These are phyloP conservation scores for Curvularia spicifera DNA, from an alignment of 2,329 filamentous ascomycete species.

Conservation along the genomic window DNA sequence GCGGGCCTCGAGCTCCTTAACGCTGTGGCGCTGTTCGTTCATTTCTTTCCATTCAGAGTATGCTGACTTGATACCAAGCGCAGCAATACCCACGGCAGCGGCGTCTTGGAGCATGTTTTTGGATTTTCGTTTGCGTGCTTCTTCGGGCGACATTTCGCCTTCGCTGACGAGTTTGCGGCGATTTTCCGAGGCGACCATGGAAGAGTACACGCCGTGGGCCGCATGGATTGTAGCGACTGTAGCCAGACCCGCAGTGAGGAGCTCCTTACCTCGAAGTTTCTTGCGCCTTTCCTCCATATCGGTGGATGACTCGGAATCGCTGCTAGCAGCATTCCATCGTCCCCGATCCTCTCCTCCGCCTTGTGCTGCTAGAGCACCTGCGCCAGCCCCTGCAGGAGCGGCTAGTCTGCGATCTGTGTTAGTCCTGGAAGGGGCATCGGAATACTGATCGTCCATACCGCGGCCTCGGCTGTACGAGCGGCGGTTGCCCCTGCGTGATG, in stretches of 20 bases:
- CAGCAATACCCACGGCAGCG: constrained; percentile 70
- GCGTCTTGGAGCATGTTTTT: constrained; percentile 70
- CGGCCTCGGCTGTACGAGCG: constrained; percentile 46
- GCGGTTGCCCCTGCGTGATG: constrained; percentile 55
- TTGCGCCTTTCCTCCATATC: constrained; percentile 69
- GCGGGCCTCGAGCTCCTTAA: constrained; percentile 61
- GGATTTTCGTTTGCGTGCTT: constrained; percentile 67
- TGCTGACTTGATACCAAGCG: constrained; percentile 70
- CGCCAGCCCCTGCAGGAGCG: constrained; percentile 45
- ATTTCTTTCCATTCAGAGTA: constrained; percentile 72
- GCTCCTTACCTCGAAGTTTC: constrained; percentile 70
- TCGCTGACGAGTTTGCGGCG: constrained; percentile 65
- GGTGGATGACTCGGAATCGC: constrained; percentile 60
- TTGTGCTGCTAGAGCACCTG: constrained; percentile 42
- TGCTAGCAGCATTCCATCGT: constrained; percentile 31
- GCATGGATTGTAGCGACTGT: constrained; percentile 74
- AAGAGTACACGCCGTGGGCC: constrained; percentile 68
- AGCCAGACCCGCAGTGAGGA: constrained; percentile 69
- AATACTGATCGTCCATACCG: constrained; percentile 55
- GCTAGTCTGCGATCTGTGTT: constrained; percentile 50
- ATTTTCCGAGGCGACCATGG: constrained; percentile 68
- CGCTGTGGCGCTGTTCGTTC: constrained; percentile 65
- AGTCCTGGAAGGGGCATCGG: constrained; percentile 44
- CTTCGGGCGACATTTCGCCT: constrained; percentile 67
- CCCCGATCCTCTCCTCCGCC: constrained; percentile 28